These are phyloP conservation scores for Cryphonectria parasitica DNA, from an alignment of 2,329 filamentous ascomycete genomes.

Conservation along the genomic window DNA sequence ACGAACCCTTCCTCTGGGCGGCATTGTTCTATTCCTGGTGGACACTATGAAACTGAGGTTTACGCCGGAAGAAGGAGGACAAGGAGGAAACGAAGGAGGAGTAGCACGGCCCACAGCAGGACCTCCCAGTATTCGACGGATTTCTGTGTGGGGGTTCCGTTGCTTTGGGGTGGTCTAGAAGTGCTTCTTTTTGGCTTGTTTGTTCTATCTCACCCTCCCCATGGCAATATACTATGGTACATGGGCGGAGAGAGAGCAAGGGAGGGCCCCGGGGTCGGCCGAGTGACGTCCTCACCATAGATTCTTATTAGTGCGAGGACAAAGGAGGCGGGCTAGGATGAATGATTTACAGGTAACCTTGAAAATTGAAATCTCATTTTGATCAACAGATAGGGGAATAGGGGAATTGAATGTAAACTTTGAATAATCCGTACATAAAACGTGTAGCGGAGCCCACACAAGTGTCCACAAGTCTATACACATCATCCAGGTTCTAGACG, in stretches of 20 bases:
- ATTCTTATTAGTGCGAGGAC: neutral
- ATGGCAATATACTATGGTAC: too few relatives aligned
- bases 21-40: neutral
- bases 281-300: too few relatives aligned
- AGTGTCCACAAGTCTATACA: neutral
- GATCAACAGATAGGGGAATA: neutral
- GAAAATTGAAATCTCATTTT: neutral
- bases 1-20: constrained; percentile 9
- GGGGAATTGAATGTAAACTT: neutral
- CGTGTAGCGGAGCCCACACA: neutral
- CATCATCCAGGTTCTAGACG: neutral
- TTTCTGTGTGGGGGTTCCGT: neutral
- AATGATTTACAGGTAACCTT: neutral
- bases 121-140: neutral
- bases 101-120: neutral
- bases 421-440: neutral
- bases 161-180: neutral
- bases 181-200: neutral
- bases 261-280: too few relatives aligned
- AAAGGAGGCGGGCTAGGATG: neutral
- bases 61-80: neutral
- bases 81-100: neutral
- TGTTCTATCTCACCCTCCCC: neutral
- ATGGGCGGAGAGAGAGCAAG: neutral
- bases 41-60: neutral